Percentiles rank a stretch among this genome's conserved stretches.
Conservation (phyloP, 176 grass and related monocot genomes). For the Rhynchospora breviuscula region DNA sequence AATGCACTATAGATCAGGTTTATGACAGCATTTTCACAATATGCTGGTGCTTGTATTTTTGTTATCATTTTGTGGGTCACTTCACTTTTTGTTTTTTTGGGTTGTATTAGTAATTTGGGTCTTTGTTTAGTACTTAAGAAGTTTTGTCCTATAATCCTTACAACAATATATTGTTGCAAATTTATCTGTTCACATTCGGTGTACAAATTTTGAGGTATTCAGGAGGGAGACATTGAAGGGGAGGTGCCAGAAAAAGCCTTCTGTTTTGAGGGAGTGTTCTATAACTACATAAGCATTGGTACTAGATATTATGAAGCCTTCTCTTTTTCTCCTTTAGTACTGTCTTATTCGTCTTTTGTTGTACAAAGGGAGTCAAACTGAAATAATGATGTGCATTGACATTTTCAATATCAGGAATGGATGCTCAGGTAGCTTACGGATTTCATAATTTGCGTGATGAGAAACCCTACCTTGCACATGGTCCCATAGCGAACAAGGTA, state of each 20-base stretch:
- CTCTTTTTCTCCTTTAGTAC: not conserved
- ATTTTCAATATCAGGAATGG: slow-evolving; percentile 62
- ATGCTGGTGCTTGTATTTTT: not conserved
- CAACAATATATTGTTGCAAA: not conserved
- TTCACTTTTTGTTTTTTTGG: not conserved
- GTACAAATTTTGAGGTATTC: slow-evolving; percentile 19
- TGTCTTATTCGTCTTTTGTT: not conserved
- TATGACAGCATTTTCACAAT: not conserved
- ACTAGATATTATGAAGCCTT: slow-evolving; percentile 15
- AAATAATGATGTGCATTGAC: slow-evolving; percentile 6
- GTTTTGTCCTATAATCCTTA: not conserved
- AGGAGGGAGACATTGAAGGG: slow-evolving; percentile 63
- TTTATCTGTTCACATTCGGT: not conserved
- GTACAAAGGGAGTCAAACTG: not conserved
- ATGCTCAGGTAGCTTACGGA: slow-evolving; percentile 95
- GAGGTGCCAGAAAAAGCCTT: slow-evolving; percentile 60
- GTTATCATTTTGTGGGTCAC: not conserved
- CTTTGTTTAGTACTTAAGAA: not conserved
- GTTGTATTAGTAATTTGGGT: not conserved
- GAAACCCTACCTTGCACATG: slow-evolving; percentile 76
- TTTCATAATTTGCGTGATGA: slow-evolving; percentile 91
- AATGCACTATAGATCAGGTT: slow-evolving; percentile 77
- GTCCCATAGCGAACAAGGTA: slow-evolving; percentile 98
- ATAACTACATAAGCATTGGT: slow-evolving; percentile 99
- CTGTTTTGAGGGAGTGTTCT: slow-evolving; percentile 89